phyloP scores from a whole-genome alignment of 441 rosid genomes.

The Erysimum pusillum region DNA sequence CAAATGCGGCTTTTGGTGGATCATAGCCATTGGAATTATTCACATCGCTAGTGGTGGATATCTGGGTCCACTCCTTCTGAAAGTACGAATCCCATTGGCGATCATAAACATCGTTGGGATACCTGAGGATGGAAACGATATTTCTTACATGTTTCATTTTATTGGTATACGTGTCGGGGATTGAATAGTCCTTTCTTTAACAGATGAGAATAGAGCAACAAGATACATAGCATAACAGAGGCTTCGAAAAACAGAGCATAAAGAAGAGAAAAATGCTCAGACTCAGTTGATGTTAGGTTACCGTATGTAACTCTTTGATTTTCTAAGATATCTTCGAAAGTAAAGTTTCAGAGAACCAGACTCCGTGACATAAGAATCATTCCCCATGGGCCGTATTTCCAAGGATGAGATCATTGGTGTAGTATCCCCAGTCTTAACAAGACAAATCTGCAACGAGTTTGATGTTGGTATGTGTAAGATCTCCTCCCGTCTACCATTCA shows the following conservation, averaged over 20 bases:
- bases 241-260: no score
- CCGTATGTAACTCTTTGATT: no score
- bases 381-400: slow-evolving; percentile 51
- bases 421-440: background rate
- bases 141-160: no score
- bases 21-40: background rate
- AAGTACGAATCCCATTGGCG: slow-evolving; percentile 44
- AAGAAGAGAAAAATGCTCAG: no score
- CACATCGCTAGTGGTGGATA: slow-evolving; percentile 29
- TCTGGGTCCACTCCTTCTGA: background rate
- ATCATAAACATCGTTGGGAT: slow-evolving; percentile 46
- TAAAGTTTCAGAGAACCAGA: slow-evolving; percentile 45
- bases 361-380: slow-evolving; percentile 35
- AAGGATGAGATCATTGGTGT: slow-evolving; percentile 59
- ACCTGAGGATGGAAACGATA: slow-evolving; percentile 44
- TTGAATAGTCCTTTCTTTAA: no score
- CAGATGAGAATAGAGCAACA: no score
- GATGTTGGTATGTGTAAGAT: slow-evolving; percentile 38
- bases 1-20: slow-evolving; percentile 29
- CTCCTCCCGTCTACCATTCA: background rate
- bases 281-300: no score
- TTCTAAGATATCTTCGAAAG: background rate
- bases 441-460: slow-evolving; percentile 15
- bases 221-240: no score
- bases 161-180: no score